A percentile compares a stretch with the other conserved stretches of the same genome.
Conservation (phyloP, 768 basidiomycete genomes). For the Boletus rex-veris region DNA sequence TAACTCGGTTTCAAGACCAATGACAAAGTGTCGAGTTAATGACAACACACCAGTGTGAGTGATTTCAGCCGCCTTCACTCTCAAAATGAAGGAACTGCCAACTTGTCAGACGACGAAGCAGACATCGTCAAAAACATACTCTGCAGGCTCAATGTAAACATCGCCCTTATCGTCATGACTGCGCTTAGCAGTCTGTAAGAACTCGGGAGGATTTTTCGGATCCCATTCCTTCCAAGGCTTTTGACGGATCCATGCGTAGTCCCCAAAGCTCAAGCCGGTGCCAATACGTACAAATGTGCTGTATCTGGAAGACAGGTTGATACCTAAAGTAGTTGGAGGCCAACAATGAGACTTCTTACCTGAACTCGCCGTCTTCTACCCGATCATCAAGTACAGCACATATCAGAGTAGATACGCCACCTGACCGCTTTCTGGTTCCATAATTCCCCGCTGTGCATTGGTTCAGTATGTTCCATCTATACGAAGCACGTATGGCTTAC, state of each 20-base stretch:
- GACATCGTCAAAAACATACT: slow-evolving; percentile 46
- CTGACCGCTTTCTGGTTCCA: slow-evolving; percentile 80
- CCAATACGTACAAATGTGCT: slow-evolving; percentile 88
- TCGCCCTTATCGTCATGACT: slow-evolving; percentile 82
- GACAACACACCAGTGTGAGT: slow-evolving; percentile 57
- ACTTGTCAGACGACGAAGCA: not conserved
- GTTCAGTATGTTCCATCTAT: not conserved
- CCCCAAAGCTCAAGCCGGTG: slow-evolving; percentile 79
- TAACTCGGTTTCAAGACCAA: not conserved
- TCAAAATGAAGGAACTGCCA: slow-evolving; percentile 84
- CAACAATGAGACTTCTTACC: slow-evolving; percentile 38
- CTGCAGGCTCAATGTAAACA: slow-evolving; percentile 83
- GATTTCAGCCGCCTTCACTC: slow-evolving; percentile 93
- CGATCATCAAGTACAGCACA: slow-evolving; percentile 86
- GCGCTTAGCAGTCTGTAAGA: slow-evolving; percentile 58
- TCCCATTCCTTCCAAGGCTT: slow-evolving; percentile 85
- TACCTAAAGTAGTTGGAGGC: not conserved
- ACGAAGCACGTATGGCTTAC: slow-evolving; percentile 37
- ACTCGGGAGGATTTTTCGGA: slow-evolving; percentile 67
- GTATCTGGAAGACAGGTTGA: slow-evolving; percentile 49
- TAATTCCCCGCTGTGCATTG: slow-evolving; percentile 71
- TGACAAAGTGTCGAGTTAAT: not conserved
- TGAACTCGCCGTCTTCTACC: slow-evolving; percentile 50
- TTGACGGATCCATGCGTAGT: slow-evolving; percentile 80
- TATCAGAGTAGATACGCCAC: slow-evolving; percentile 85